Base-by-base conservation (phyloP, 805 yeast genomes). In the Candida insectorum region DNA sequence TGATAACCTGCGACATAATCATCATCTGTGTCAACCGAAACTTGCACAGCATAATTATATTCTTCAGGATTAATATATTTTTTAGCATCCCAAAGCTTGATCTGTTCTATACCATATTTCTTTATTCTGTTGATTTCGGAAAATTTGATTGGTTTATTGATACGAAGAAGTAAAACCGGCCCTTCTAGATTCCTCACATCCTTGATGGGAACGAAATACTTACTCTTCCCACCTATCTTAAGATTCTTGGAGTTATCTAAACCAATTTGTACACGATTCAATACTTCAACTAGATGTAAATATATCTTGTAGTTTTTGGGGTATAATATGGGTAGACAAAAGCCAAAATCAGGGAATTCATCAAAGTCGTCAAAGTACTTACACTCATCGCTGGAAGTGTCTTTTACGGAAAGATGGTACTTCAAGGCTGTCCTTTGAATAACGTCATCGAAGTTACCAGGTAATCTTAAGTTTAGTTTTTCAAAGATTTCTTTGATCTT, bases 131-230 rank as follows among this genome's bases (percentile, higher is more conserved):
- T 5, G 2, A 12, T 8, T 5, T 21, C 20, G 7, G 32, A 22
- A 26, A 24, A 36, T 15, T 28, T 36, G 17, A 31, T 36, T 4
- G 40, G 40, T 19, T 30, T 34, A 11, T 24, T 9, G 19, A 34
- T 25, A 4, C 26, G 26, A 12, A 34, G 27, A n/a, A 34, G 16
- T 16, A n/a, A 16, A 11, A 28, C 15, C 10, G 26, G 22, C 10
- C 30, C 37, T 3, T 26, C 36, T 7, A 22, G 22, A 3, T 18
- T 15, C 15, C 1, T 26, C 4, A 8, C 5, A 16, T 16, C 26
- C n/a, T 46, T 34, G 10, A 58, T 37, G 18, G 40, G 31, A 23
- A 40, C 26, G 24, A 55, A 52, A 39, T 64, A 62, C 37, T 62
- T 62, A 34, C 69, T 62, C 9, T 34, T 34, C 1, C 59, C 60